phyloP scores from a whole-genome alignment of 306 rosid genomes.

The Castanea crenata region DNA sequence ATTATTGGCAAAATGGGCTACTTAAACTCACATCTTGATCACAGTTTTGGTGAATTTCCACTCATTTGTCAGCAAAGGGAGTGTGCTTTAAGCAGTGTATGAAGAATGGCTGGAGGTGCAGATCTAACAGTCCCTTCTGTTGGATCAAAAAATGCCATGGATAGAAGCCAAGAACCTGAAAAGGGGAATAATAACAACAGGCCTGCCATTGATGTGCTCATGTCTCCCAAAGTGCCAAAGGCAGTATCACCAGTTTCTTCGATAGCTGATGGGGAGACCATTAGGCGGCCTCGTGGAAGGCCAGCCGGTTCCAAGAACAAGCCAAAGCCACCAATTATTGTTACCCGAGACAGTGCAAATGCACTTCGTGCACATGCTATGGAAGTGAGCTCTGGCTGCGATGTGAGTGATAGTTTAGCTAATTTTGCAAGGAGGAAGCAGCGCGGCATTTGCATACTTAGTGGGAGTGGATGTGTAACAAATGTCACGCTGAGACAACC shows the following conservation, averaged over 20 bases:
- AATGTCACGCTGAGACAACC: conserved; percentile 76
- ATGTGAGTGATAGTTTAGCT: conserved; percentile 71
- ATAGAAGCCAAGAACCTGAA: conserved; percentile 54
- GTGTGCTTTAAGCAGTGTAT: neutral
- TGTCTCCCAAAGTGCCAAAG: conserved; percentile 46
- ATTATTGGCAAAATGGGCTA: conserved; percentile 41
- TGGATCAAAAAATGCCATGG: conserved; percentile 35
- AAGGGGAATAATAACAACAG: conserved; percentile 37
- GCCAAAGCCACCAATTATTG: conserved; percentile 70
- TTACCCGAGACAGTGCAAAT: conserved; percentile 70
- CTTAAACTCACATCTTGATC: conserved; percentile 36
- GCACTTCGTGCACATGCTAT: conserved; percentile 76
- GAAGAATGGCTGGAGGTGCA: conserved; percentile 38
- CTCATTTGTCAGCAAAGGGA: conserved; percentile 1
- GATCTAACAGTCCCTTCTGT: conserved; percentile 20
- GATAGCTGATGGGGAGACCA: conserved; percentile 49
- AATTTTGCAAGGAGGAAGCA: conserved; percentile 81
- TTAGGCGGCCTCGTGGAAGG: conserved; percentile 63
- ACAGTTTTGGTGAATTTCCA: conserved; percentile 14
- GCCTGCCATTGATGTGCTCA: conserved; percentile 46
- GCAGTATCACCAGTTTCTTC: conserved; percentile 55
- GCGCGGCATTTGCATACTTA: conserved; percentile 72
- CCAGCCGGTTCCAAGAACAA: conserved; percentile 75
- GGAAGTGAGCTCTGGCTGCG: conserved; percentile 80
- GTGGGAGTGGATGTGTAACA: conserved; percentile 74